Evolutionary conservation across 495 filamentous ascomycete genomes (phyloP).

Genomic region (Aspergillus carlsbadensis): DNA sequence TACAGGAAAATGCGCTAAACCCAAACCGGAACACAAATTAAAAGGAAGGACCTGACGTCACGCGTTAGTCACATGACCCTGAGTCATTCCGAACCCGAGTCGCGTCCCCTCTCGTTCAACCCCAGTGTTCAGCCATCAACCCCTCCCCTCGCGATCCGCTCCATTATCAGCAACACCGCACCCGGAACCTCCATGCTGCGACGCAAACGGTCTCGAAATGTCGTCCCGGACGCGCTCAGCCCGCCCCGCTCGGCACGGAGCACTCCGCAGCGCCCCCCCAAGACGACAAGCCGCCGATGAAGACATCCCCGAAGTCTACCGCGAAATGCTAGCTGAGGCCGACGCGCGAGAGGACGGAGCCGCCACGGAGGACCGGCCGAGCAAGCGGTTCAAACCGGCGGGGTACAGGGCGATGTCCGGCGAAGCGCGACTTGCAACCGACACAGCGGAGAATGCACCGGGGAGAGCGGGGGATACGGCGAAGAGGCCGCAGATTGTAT

Average conservation of each 20-base stretch:
- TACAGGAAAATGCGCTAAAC: too few relatives aligned
- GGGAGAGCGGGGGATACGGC: constrained; percentile 13
- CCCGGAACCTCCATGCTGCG: constrained; percentile 9
- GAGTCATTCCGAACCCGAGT: too few relatives aligned
- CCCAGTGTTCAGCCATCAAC: too few relatives aligned
- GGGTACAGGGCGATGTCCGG: constrained; percentile 26
- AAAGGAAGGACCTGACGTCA: too few relatives aligned
- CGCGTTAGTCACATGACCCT: too few relatives aligned
- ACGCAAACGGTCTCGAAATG: constrained; percentile 16
- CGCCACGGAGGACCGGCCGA: constrained; percentile 32
- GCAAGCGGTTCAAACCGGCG: constrained; percentile 46
- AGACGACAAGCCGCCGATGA: constrained; percentile 14
- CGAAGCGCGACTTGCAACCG: constrained; percentile 5
- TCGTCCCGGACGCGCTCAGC: constrained; percentile 19
- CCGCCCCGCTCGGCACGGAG: constrained; percentile 18
- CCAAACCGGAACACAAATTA: too few relatives aligned
- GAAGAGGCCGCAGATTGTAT: constrained; percentile 39
- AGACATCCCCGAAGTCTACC: constrained; percentile 57
- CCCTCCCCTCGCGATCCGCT: too few relatives aligned
- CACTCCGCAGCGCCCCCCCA: too few relatives aligned
- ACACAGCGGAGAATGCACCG: constrained; percentile 4
- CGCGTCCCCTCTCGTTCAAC: too few relatives aligned
- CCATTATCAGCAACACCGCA: not conserved
- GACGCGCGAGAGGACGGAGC: constrained; percentile 40
- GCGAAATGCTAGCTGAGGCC: constrained; percentile 67